These are phyloP conservation scores for Aspergillus nomiae DNA, from an alignment of 2,329 filamentous ascomycete genomes.

Conservation along the genomic window DNA sequence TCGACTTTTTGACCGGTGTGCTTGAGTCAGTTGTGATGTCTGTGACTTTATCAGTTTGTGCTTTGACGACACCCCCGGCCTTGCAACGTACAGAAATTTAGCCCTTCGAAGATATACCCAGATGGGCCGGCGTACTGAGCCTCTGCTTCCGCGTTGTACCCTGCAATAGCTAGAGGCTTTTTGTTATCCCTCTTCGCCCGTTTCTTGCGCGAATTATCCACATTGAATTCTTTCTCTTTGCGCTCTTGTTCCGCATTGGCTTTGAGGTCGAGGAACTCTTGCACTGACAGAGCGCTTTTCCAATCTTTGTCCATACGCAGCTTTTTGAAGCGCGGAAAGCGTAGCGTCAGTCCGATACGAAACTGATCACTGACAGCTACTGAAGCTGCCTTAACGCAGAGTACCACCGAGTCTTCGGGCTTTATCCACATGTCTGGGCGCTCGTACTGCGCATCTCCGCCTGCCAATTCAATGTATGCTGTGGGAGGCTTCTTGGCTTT, in stretches of 20 bases:
- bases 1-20: constrained; percentile 71
- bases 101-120: constrained; percentile 69
- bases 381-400: constrained; percentile 86
- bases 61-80: neutral
- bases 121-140: constrained; percentile 59
- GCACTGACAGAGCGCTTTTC: constrained; percentile 74
- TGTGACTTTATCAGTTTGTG: constrained; percentile 25
- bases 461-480: constrained; percentile 78
- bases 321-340: constrained; percentile 86
- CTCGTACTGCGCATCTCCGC: constrained; percentile 74
- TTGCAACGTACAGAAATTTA: constrained; percentile 66
- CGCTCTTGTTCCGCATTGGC: constrained; percentile 68
- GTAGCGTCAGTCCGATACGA: constrained; percentile 72
- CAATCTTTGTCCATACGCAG: constrained; percentile 82
- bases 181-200: constrained; percentile 59
- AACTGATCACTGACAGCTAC: constrained; percentile 77
- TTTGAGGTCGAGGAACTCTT: constrained; percentile 75
- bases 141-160: constrained; percentile 59
- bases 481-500: constrained; percentile 74
- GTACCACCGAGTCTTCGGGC: constrained; percentile 80
- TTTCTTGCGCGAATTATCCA: constrained; percentile 68
- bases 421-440: constrained; percentile 91
- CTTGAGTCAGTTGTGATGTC: constrained; percentile 74
- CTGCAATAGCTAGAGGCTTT: constrained; percentile 73
- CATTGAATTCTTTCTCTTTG: constrained; percentile 72